phyloP scores from a whole-genome alignment of 352 stramenopile species.

The Globisporangium sylvaticum region DNA sequence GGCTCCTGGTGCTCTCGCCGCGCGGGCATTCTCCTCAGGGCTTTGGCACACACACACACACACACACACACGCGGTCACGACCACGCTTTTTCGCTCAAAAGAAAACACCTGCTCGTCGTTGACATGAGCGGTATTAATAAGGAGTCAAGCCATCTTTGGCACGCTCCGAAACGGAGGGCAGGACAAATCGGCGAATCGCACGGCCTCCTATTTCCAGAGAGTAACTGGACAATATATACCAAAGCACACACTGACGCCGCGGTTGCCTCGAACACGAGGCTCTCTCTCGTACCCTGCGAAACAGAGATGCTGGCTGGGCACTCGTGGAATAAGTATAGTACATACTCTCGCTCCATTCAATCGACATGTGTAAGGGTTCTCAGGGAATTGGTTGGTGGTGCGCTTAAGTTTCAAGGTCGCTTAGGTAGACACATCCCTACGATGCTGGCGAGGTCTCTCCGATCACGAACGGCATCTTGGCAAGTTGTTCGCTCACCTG shows the following conservation, averaged over 20 bases:
- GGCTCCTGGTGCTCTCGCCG: conserved; percentile 1
- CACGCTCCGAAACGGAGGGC: neutral
- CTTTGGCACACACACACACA: neutral
- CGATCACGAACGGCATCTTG: conserved; percentile 23
- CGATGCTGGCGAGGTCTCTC: neutral
- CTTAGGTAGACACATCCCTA: neutral
- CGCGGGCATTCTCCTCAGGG: neutral
- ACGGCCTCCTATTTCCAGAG: no score
- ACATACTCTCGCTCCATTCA: no score
- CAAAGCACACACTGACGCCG: no score
- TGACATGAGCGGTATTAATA: neutral
- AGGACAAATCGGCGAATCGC: no score
- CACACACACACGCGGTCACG: no score
- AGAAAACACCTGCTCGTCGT: neutral
- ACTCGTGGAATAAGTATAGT: no score
- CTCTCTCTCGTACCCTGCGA: no score
- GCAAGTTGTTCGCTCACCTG: conserved; percentile 37
- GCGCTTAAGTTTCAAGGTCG: neutral
- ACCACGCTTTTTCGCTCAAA: neutral
- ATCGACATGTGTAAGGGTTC: no score
- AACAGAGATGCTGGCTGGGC: no score
- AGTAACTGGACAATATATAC: no score
- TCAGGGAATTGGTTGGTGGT: no score
- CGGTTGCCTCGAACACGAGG: no score
- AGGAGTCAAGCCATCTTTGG: neutral